Percentiles rank a stretch among this genome's conserved stretches.
Conservation (phyloP, 2,329 filamentous ascomycete species). For the Ustulina deusta region DNA sequence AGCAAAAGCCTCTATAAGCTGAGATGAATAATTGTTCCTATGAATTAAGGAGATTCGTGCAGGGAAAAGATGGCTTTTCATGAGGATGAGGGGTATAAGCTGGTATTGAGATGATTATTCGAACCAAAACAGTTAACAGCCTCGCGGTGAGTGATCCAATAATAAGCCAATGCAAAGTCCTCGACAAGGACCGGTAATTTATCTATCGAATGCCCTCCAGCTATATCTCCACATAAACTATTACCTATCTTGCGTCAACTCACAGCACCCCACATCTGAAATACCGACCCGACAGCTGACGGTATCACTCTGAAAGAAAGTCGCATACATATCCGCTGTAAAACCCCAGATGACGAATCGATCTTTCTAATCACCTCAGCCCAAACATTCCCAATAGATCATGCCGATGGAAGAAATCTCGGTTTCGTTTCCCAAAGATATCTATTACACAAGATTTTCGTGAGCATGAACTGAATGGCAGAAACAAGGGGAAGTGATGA, state of each 20-base stretch:
- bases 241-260: background rate
- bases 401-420: constrained; percentile 80
- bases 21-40: no score
- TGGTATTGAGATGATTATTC: background rate
- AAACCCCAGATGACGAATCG: background rate
- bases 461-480: background rate
- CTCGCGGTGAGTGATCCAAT: background rate
- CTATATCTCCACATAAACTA: no score
- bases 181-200: background rate
- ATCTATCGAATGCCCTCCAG: no score
- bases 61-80: no score
- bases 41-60: no score
- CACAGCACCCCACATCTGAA: no score
- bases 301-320: background rate
- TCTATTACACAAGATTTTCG: constrained; percentile 60
- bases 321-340: no score
- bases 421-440: constrained; percentile 80
- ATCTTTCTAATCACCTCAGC: constrained; percentile 44
- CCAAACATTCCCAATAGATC: constrained; percentile 70
- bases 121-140: background rate
- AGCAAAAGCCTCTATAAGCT: no score
- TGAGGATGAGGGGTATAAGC: background rate
- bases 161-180: background rate
- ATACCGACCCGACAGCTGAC: background rate
- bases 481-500: background rate